Evolutionary conservation across 345 rosid species (phyloP).

Genomic region (Brassica juncea): DNA sequence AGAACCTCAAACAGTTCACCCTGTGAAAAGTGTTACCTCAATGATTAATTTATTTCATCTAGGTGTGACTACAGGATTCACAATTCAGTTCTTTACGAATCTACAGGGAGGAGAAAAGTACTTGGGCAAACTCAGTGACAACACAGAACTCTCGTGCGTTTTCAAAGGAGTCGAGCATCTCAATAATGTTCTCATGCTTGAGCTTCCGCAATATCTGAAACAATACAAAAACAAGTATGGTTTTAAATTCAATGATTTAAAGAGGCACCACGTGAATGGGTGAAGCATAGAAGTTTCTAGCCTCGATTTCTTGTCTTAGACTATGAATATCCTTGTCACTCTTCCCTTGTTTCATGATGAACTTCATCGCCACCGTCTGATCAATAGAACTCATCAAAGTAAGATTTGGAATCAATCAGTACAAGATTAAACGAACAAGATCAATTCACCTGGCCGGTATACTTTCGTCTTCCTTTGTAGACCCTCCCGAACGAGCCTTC

Average conservation of each 20-base stretch:
- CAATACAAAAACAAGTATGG: too few relatives aligned
- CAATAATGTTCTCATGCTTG: conserved; percentile 90
- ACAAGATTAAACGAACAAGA: not conserved
- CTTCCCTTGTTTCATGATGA: conserved; percentile 93
- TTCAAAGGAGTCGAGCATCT: conserved; percentile 97
- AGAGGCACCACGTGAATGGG: too few relatives aligned
- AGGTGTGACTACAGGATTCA: not conserved
- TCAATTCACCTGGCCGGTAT: conserved; percentile 70
- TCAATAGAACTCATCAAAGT: not conserved
- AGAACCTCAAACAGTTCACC: conserved; percentile 97
- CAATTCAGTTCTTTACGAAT: not conserved
- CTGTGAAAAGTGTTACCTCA: conserved; percentile 43
- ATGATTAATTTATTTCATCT: conserved; percentile 6
- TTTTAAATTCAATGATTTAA: too few relatives aligned
- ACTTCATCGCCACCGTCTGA: conserved; percentile 97
- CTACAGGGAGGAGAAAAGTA: conserved; percentile 29
- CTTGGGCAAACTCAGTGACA: conserved; percentile 97
- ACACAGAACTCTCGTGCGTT: conserved; percentile 94
- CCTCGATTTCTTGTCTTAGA: conserved; percentile 96
- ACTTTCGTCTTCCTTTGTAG: conserved; percentile 85
- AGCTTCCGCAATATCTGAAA: conserved; percentile 87
- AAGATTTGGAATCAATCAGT: not conserved
- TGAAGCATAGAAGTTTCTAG: conserved; percentile 37
- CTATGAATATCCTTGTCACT: conserved; percentile 88
- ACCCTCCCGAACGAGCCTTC: conserved; percentile 99